Evolutionary conservation across 2,329 filamentous ascomycete species (phyloP).

Genomic region (Xylariaceae sp.): DNA sequence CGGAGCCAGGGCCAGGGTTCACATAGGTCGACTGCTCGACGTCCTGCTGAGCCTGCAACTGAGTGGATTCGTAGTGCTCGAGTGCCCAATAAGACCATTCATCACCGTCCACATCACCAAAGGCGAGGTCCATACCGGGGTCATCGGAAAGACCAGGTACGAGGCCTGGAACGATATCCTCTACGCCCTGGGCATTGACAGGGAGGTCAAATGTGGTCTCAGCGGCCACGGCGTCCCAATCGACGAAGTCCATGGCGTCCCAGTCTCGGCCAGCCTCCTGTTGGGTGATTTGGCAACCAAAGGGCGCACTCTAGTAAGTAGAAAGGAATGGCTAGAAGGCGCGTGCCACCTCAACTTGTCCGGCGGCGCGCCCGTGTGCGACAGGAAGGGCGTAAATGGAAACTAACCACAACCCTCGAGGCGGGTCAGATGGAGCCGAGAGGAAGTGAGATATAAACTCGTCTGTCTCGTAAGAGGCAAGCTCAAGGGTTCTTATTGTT

Average conservation of each 20-base stretch:
- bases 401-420: too few species aligned
- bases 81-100: slow-evolving; percentile 56
- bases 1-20: too few species aligned
- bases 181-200: slow-evolving; percentile 32
- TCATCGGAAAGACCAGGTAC: slow-evolving; percentile 16
- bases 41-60: slow-evolving; percentile 35
- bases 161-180: slow-evolving; percentile 25
- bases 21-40: too few species aligned
- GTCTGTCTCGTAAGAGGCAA: too few species aligned
- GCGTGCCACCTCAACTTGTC: slow-evolving; percentile 8
- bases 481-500: too few species aligned
- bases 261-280: slow-evolving; percentile 33
- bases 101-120: slow-evolving; percentile 52
- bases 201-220: slow-evolving; percentile 30
- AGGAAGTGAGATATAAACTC: too few species aligned
- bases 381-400: too few species aligned
- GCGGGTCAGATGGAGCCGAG: too few species aligned
- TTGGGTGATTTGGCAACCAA: slow-evolving; percentile 38
- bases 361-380: too few species aligned
- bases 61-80: slow-evolving; percentile 48
- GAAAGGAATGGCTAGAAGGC: slow-evolving; percentile 1
- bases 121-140: slow-evolving; percentile 45
- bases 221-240: slow-evolving; percentile 48
- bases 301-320: slow-evolving; percentile 9
- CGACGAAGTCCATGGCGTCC: slow-evolving; percentile 55